phyloP scores from a whole-genome alignment of 306 rosid species.

The Arachis stenosperma region DNA sequence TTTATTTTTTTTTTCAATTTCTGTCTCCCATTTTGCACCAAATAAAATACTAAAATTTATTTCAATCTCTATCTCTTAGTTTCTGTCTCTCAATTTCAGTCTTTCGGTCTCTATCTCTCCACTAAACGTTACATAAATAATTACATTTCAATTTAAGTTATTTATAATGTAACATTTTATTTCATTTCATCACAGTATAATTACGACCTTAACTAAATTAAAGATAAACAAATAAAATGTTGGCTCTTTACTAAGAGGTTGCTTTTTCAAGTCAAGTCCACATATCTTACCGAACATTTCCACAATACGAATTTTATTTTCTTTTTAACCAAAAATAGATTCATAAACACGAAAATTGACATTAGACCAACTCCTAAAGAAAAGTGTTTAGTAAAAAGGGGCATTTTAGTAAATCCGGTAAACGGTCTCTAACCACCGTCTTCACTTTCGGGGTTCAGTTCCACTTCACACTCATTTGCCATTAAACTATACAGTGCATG shows the following conservation, averaged over 20 bases:
- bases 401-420: constrained; percentile 11
- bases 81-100: too few relatives aligned
- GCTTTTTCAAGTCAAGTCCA: not conserved
- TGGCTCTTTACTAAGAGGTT: not conserved
- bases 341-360: constrained; percentile 24
- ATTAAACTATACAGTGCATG: not conserved
- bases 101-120: too few relatives aligned
- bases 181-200: too few relatives aligned
- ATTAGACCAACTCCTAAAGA: constrained; percentile 3
- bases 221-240: not conserved
- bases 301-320: not conserved
- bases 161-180: too few relatives aligned
- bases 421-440: not conserved
- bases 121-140: too few relatives aligned
- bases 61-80: too few relatives aligned
- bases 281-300: constrained; percentile 13
- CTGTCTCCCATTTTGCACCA: too few relatives aligned
- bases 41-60: too few relatives aligned
- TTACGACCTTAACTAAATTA: too few relatives aligned
- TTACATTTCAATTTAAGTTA: too few relatives aligned
- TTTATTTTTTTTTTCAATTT: too few relatives aligned
- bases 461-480: not conserved
- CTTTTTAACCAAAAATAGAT: too few relatives aligned
- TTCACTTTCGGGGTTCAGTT: not conserved
- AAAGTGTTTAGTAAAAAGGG: constrained; percentile 17